phyloP scores from a whole-genome alignment of 2,329 filamentous ascomycete genomes.

The Zelopaecilomyces penicillatus region DNA sequence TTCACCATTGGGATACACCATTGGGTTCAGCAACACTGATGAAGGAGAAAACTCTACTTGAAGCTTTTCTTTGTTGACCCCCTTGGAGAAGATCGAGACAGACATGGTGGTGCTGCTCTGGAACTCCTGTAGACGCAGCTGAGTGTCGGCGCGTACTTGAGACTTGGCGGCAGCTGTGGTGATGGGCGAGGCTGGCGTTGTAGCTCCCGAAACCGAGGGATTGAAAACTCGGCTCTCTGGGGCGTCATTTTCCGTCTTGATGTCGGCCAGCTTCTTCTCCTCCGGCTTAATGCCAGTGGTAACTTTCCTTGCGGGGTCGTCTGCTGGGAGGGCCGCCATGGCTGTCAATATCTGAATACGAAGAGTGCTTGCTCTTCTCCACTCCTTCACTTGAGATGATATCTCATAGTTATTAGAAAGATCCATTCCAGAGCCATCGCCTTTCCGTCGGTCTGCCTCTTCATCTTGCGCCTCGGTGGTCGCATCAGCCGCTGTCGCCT shows the following conservation, averaged over 20 bases:
- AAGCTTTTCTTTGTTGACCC: constrained; percentile 31
- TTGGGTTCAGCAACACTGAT: constrained; percentile 18
- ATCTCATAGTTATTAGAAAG: neutral
- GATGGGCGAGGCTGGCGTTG: neutral
- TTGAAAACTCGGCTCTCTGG: too few species aligned
- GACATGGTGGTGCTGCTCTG: constrained; percentile 27
- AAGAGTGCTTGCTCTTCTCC: constrained; percentile 36
- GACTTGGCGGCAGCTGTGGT: constrained; percentile 9
- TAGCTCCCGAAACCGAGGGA: neutral
- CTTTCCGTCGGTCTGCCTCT: constrained; percentile 17
- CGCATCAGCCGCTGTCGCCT: constrained; percentile 24
- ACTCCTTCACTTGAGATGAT: constrained; percentile 16
- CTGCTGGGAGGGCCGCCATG: constrained; percentile 36
- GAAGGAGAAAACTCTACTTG: constrained; percentile 25
- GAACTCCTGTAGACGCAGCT: constrained; percentile 25
- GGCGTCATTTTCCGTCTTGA: constrained; percentile 3
- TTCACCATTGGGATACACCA: constrained; percentile 38
- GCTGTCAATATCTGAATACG: constrained; percentile 38
- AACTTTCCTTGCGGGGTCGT: constrained; percentile 39
- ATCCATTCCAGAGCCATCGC: constrained; percentile 1
- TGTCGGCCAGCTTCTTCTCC: constrained; percentile 19
- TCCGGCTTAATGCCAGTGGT: constrained; percentile 25
- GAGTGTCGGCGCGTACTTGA: constrained; percentile 14
- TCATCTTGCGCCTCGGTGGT: constrained; percentile 23
- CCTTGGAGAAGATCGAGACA: constrained; percentile 36